Evolutionary conservation across 108 stramenopile species (phyloP).

Genomic region (Pseudonitzschia multiseries): DNA sequence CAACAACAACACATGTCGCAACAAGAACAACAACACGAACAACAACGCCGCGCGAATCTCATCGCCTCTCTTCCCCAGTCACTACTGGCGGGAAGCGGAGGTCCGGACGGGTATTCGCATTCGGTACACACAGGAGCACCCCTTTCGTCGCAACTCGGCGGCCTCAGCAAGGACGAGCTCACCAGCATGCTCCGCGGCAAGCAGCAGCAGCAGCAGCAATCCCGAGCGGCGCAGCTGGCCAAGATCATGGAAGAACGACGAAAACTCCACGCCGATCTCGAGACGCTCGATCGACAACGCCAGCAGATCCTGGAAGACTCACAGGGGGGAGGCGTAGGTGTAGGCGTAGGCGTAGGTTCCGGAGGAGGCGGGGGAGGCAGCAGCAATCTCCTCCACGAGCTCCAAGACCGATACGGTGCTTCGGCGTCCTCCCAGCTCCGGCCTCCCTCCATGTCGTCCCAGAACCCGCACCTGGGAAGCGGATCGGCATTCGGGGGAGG

Average conservation of each 20-base stretch:
- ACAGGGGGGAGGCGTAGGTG: not conserved
- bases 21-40: not conserved
- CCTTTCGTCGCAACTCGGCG: not conserved
- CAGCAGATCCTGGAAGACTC: not conserved
- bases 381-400: not conserved
- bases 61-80: not conserved
- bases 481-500: not conserved
- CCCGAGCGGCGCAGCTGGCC: not conserved
- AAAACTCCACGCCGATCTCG: not conserved
- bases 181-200: not conserved
- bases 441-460: too few relatives aligned
- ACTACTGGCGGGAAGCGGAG: not conserved
- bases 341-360: too few relatives aligned
- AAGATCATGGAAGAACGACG: constrained; percentile 2
- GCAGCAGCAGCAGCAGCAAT: not conserved
- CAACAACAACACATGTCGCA: not conserved
- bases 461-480: too few relatives aligned
- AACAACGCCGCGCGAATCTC: not conserved
- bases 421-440: not conserved
- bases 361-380: not conserved
- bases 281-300: not conserved
- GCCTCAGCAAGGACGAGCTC: not conserved
- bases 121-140: not conserved
- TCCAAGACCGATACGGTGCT: not conserved
- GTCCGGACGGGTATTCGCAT: not conserved